A percentile compares a stretch with the other conserved stretches of the same genome.
phyloP scores from a whole-genome alignment of 2,329 filamentous ascomycete genomes.

The Amesomyces nigricolor region DNA sequence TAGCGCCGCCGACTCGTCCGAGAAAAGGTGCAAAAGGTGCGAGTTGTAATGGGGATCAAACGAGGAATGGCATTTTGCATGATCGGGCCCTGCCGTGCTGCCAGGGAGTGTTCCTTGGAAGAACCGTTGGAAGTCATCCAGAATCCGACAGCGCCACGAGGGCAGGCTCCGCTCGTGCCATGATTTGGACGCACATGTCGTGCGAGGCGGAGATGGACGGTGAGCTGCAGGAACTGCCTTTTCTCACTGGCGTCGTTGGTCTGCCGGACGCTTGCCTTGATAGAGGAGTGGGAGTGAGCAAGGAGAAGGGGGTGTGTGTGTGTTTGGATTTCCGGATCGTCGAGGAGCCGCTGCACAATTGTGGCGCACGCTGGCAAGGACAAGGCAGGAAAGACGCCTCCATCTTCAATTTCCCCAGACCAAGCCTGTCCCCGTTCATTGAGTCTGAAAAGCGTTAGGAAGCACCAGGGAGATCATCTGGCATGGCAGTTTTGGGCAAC shows the following conservation, averaged over 20 bases:
- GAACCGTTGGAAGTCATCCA: no score
- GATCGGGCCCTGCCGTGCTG: no score
- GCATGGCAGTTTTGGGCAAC: not conserved
- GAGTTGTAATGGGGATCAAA: not conserved
- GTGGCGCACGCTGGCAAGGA: slow-evolving; percentile 9
- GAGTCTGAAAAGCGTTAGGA: slow-evolving; percentile 8
- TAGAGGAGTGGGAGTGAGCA: not conserved
- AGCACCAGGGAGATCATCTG: not conserved
- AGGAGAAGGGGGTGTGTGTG: not conserved
- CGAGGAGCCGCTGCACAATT: slow-evolving; percentile 1
- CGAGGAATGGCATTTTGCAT: no score
- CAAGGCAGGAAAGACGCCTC: not conserved
- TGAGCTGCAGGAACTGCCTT: no score
- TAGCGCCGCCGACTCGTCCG: slow-evolving; percentile 1
- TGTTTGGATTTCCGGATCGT: not conserved
- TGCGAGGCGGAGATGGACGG: no score
- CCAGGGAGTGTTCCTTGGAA: no score
- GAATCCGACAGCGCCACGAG: no score
- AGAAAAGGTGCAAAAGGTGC: not conserved
- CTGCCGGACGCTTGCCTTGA: no score
- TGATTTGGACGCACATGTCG: no score
- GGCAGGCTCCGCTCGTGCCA: no score
- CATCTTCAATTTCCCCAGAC: slow-evolving; percentile 13
- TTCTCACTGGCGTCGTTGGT: no score
- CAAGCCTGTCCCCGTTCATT: not conserved